phyloP scores from a whole-genome alignment of 441 rosid genomes.

The Bocquillonia castaneifolia region DNA sequence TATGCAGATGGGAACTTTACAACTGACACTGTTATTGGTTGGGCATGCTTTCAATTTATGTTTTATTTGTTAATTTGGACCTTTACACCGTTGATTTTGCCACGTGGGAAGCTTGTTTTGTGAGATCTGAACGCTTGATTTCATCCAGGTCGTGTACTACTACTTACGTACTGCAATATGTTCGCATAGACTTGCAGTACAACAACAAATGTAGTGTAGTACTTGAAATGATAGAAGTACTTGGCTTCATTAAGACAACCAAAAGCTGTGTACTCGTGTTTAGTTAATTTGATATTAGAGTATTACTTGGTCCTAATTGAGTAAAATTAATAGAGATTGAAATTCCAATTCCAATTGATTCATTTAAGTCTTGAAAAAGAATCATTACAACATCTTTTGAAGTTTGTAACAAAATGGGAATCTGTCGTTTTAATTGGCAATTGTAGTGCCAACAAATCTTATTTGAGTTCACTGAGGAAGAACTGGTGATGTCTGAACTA shows the following conservation, averaged over 20 bases:
- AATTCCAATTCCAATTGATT: too few species aligned
- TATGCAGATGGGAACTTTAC: too few species aligned
- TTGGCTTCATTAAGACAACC: too few species aligned
- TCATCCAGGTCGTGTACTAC: neutral
- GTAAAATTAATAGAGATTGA: too few species aligned
- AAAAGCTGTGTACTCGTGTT: neutral
- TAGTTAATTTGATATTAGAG: neutral
- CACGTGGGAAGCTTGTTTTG: neutral
- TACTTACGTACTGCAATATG: neutral
- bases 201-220: neutral
- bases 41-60: too few species aligned
- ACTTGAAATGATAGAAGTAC: neutral
- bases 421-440: neutral
- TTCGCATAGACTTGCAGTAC: neutral
- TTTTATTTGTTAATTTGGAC: too few species aligned
- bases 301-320: neutral
- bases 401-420: neutral
- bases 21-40: too few species aligned
- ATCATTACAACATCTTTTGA: conserved; percentile 4
- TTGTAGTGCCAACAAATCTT: neutral
- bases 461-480: neutral
- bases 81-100: conserved; percentile 6
- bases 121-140: neutral
- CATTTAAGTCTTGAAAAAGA: neutral
- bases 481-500: conserved; percentile 16